phyloP scores from a whole-genome alignment of 2,329 filamentous ascomycete species.

The Scedosporium dehoogii region DNA sequence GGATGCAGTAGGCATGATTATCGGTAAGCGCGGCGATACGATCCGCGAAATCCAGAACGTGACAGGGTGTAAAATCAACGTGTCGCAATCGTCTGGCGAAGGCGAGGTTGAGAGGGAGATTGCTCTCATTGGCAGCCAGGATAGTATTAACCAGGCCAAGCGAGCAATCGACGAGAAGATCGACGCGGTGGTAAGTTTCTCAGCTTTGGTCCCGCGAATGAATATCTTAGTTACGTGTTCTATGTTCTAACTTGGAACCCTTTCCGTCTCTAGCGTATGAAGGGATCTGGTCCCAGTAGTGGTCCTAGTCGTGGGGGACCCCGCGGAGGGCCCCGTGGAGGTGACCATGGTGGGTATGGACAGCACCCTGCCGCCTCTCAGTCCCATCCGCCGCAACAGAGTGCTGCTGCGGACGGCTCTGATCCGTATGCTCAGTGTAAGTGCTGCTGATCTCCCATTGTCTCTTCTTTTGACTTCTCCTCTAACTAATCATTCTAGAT shows the following conservation, averaged over 20 bases:
- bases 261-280: background rate
- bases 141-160: slow-evolving; percentile 74
- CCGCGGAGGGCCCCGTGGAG: slow-evolving; percentile 30
- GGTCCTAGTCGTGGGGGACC: slow-evolving; percentile 19
- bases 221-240: background rate
- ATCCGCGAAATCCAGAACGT: slow-evolving; percentile 87
- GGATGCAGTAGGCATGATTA: slow-evolving; percentile 92
- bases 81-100: slow-evolving; percentile 69
- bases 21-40: slow-evolving; percentile 87
- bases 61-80: slow-evolving; percentile 91
- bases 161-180: slow-evolving; percentile 85
- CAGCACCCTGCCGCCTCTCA: slow-evolving; percentile 28
- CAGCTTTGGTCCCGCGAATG: background rate
- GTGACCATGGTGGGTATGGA: slow-evolving; percentile 34
- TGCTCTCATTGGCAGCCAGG: slow-evolving; percentile 66
- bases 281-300: slow-evolving; percentile 8
- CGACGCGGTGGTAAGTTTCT: slow-evolving; percentile 66
- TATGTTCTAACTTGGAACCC: background rate
- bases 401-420: slow-evolving; percentile 37
- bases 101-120: slow-evolving; percentile 78
- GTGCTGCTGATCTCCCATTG: slow-evolving; percentile 17
- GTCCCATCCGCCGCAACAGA: slow-evolving; percentile 26
- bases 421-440: slow-evolving; percentile 70
- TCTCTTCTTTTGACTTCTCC: background rate
- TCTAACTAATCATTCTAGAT: slow-evolving; percentile 36